Conservation (phyloP, 2,329 filamentous ascomycete genomes). For the Aulographum hederae region DNA sequence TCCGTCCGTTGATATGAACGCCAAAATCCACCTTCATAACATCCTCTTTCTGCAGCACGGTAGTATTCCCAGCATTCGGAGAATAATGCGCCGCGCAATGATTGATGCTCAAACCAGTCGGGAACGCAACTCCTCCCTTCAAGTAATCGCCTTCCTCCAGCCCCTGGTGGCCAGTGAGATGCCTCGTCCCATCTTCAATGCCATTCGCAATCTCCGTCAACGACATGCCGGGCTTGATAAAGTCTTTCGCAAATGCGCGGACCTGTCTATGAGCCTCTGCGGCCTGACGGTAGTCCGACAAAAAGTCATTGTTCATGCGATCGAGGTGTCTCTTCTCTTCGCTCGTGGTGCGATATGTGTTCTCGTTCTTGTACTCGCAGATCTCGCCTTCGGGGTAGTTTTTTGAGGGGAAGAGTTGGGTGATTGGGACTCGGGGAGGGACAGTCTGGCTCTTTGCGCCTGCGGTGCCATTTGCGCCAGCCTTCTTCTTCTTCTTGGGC, state of each 20-base stretch:
- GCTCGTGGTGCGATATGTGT: conserved; percentile 58
- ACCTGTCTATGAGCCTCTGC: conserved; percentile 85
- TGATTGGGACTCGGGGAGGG: conserved; percentile 56
- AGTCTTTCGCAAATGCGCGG: conserved; percentile 63
- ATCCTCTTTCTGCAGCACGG: conserved; percentile 43
- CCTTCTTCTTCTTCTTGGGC: conserved; percentile 35
- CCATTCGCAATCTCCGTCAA: conserved; percentile 69
- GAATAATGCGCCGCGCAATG: conserved; percentile 76
- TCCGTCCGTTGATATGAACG: conserved; percentile 51
- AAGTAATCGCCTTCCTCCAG: conserved; percentile 62
- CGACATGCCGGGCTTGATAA: conserved; percentile 63
- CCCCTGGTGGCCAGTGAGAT: conserved; percentile 58
- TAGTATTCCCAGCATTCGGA: conserved; percentile 74
- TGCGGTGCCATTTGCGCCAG: conserved; percentile 13
- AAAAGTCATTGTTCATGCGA: conserved; percentile 61
- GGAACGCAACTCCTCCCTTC: conserved; percentile 71
- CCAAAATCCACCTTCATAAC: conserved; percentile 62
- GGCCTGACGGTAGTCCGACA: conserved; percentile 64
- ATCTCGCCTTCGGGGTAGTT: conserved; percentile 64
- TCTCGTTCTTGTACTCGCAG: conserved; percentile 60
- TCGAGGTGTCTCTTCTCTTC: conserved; percentile 75
- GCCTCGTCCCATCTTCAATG: conserved; percentile 70
- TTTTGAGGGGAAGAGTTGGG: conserved; percentile 54
- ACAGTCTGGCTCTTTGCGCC: conserved; percentile 52
- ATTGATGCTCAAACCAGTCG: conserved; percentile 67